Evolutionary conservation across 106 monocot genomes (phyloP).

Genomic region (Allium fistulosum): DNA sequence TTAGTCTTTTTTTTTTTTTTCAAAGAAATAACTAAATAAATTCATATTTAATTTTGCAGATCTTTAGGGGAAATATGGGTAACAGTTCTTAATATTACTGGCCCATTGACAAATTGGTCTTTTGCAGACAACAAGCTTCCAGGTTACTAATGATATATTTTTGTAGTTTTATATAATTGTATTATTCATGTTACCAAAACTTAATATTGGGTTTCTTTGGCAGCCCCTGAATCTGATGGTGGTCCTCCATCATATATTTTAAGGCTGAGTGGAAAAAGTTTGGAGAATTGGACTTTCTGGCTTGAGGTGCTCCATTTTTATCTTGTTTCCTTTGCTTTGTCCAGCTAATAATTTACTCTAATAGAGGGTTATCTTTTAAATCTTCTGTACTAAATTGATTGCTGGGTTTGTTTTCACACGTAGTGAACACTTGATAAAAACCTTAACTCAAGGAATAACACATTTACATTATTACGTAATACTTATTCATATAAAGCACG

Average conservation of each 20-base stretch:
- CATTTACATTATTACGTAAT: no score
- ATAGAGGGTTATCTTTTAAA: no score
- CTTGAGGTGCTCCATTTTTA: conserved; percentile 60
- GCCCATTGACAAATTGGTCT: conserved; percentile 92
- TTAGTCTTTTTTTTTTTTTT: no score
- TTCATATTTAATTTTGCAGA: conserved; percentile 23
- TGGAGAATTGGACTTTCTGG: conserved; percentile 90
- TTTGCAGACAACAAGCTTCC: conserved; percentile 73
- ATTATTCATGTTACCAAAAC: no score
- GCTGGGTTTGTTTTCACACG: no score
- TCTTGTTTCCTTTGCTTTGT: not conserved
- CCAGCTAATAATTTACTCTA: no score
- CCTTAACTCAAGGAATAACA: no score
- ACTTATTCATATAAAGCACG: no score
- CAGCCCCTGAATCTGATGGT: conserved; percentile 57
- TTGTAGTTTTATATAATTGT: not conserved
- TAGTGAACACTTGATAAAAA: no score
- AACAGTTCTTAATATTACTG: conserved; percentile 83
- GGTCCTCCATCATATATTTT: conserved; percentile 88
- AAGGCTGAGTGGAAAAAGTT: conserved; percentile 70
- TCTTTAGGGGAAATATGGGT: conserved; percentile 81
- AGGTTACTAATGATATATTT: conserved; percentile 31
- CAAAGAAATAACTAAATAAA: no score
- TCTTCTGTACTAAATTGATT: no score
- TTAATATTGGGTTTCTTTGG: conserved; percentile 1